Evolutionary conservation across 1,284 basidiomycete genomes (phyloP), one percentile per base, ranked within the genome.

Genomic region (Austropuccinia psidii): DNA sequence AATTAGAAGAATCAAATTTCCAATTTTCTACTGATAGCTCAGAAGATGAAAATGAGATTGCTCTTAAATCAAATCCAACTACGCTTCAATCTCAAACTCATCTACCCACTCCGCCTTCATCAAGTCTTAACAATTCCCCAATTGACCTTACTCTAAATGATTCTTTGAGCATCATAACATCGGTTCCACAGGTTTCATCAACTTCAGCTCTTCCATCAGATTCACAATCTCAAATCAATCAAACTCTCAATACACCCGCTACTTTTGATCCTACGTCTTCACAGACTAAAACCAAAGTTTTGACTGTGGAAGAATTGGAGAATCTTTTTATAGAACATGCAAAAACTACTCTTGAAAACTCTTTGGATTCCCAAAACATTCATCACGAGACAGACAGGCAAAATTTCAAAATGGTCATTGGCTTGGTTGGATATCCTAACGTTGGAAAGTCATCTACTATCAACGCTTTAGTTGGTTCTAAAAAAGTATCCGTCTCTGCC

Each of bases 401-500:
- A 39, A 58, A 58, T 27, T 52, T 57, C 8, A 49, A 31, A 93
- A 88, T 97, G 2, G 87, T 90, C 35, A 84, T 87, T 64, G 86
- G 86, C 61, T 81, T 87, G 3, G 85, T 87, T 47, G 86, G 86
- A 21, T 86, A 87, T 80, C 85, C 85, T 49, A 86, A 86, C 79
- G 85, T 86, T 76, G 85, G 85, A 75, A 86, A 86, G 80, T 86
- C 85, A 15, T 84, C 83, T 29, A 85, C 85, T 17, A 84, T 86
- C 82, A 86, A 86, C 78, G 84, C 85, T 7, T 80, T 86, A 2
- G 82, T 86, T 33, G 85, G 85, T 19, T 81, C 84, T 55, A 97
- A 98, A 84, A 96, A 94, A 85, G 95, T 98, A 75, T 95, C 91
- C 78, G 95, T 97, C 8, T 98, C 94, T 1, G 88, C 93, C 0